Percentiles rank a stretch among this genome's conserved stretches.
phyloP scores from a whole-genome alignment of 176 grass and related monocot species.

The Pharus latifolius region DNA sequence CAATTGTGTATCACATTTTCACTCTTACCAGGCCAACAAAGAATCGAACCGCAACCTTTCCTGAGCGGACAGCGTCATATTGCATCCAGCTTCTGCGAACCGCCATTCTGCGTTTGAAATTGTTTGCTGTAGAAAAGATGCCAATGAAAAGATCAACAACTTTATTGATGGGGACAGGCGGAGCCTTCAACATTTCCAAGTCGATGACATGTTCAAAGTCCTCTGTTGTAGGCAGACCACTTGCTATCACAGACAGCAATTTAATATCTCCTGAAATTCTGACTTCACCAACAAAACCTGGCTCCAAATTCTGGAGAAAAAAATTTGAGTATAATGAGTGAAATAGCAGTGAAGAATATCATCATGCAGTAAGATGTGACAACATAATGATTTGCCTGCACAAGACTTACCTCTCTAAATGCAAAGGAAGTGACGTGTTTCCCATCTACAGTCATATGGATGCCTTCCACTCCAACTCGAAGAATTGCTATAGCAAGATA shows the following conservation, averaged over 20 bases:
- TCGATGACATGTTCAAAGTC: constrained; percentile 86
- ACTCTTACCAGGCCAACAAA: constrained; percentile 98
- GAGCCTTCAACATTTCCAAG: constrained; percentile 65
- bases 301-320: constrained; percentile 68
- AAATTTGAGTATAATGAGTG: neutral
- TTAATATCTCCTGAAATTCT: constrained; percentile 88
- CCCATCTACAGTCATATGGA: constrained; percentile 97
- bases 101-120: constrained; percentile 97
- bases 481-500: constrained; percentile 89
- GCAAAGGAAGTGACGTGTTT: constrained; percentile 93
- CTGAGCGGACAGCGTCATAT: constrained; percentile 73
- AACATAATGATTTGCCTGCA: neutral
- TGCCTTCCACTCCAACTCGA: constrained; percentile 62
- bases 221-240: constrained; percentile 91
- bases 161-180: constrained; percentile 54
- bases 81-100: constrained; percentile 99
- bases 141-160: constrained; percentile 71
- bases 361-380: neutral
- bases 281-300: constrained; percentile 90
- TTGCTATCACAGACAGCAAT: constrained; percentile 86
- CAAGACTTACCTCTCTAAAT: constrained; percentile 59
- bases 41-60: constrained; percentile 65
- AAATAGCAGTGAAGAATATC: constrained; percentile 6
- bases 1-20: neutral
- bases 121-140: constrained; percentile 93